Percentiles rank a stretch among this genome's conserved stretches.
Conservation (phyloP, 108 stramenopile species). For the Discostella stelligeroides region DNA sequence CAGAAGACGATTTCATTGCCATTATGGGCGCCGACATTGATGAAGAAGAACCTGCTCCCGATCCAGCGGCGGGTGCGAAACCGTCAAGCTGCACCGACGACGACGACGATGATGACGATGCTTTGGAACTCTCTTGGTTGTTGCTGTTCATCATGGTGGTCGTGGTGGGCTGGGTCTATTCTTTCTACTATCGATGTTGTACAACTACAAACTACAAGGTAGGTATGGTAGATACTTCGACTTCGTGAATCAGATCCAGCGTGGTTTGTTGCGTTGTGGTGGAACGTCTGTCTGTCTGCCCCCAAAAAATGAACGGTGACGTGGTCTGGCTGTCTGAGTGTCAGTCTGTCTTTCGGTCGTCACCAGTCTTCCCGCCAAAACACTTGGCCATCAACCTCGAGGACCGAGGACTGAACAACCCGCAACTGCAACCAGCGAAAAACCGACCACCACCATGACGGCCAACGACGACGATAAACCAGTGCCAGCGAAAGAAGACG, state of each 20-base stretch:
- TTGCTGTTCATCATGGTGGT: slow-evolving; percentile 9
- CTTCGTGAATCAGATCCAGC: too few species aligned
- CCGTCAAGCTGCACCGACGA: slow-evolving; percentile 27
- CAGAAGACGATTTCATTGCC: not conserved
- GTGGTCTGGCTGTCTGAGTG: too few species aligned
- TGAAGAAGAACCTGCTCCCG: slow-evolving; percentile 4
- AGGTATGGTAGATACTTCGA: too few species aligned
- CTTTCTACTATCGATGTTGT: too few species aligned
- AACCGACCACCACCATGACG: slow-evolving; percentile 13
- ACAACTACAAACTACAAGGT: too few species aligned
- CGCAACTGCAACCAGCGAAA: not conserved
- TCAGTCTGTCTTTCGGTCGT: too few species aligned
- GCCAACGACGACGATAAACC: slow-evolving; percentile 39
- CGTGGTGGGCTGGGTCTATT: too few species aligned
- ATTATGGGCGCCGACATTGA: not conserved
- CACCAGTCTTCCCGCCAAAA: not conserved
- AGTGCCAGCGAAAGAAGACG: slow-evolving; percentile 38
- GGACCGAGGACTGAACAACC: too few species aligned
- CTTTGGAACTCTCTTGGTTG: slow-evolving; percentile 7
- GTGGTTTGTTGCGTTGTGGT: too few species aligned
- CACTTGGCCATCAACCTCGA: too few species aligned
- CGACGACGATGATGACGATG: slow-evolving; percentile 8
- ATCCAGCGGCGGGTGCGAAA: slow-evolving; percentile 20
- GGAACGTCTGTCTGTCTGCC: too few species aligned
- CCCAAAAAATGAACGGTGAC: too few species aligned